Evolutionary conservation across 768 basidiomycete genomes (phyloP), one percentile per base, ranked within the genome.

Genomic region (Leccinellum luteum): DNA sequence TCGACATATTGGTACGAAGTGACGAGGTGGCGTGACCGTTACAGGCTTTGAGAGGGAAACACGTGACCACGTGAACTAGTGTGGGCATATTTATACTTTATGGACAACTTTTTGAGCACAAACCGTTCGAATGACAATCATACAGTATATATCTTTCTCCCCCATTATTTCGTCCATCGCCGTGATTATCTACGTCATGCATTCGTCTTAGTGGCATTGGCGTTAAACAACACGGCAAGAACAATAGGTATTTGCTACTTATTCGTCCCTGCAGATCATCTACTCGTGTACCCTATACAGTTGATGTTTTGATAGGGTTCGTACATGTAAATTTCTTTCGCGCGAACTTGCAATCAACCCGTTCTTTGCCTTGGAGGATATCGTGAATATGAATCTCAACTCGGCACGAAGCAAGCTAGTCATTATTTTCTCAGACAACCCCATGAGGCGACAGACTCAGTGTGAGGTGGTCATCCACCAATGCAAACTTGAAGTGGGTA

Each of bases 221-320:
- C 79, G 86, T 85, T 87, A 87, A 87, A 87, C 85, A 65, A 79
- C 81, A 70, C 78, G 84, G 85, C 85, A 58, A 87, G 63, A 87
- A 51, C 10, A 55, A 78, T 35, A 35, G 13, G 63, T 66, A 63
- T 61, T 49, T 49, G 14, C 53, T 62, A 62, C 56, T 45, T 23
- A 21, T 58, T 60, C 64, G 62, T 68, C 69, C 74, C 72, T 73
- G 82, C 83, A 86, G 85, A 85, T 78, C 79, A 78, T 85, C 80
- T 73, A 73, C 80, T 80, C 74, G 76, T 67, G 59, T 48, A 61
- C 35, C 78, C 82, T 81, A 83, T 79, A 76, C 64, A 67, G 74
- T 69, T 61, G 69, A 64, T 72, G 61, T 63, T 62, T 72, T 70
- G 62, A 60, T 66, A 62, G 66, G 62, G 70, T 57, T 64, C 64